These are phyloP conservation scores for Dinochytrium kinnereticum DNA, from an alignment of 371 early-diverging fungal genomes.

Conservation along the genomic window DNA sequence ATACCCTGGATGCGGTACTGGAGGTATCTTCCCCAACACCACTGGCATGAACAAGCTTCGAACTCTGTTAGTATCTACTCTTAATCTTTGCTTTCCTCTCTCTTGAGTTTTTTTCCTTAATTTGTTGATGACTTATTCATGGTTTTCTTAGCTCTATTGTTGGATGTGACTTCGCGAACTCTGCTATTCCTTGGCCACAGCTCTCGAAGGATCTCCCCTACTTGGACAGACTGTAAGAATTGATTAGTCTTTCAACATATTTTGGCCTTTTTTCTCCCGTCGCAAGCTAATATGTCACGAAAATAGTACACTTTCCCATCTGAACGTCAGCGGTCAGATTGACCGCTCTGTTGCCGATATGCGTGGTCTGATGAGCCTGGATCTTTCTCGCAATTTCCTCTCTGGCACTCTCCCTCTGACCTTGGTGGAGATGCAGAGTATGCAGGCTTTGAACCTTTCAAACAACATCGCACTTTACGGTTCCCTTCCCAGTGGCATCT, in stretches of 20 bases:
- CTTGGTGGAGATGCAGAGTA: background rate
- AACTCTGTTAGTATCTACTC: background rate
- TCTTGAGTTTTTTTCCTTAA: background rate
- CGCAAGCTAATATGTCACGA: background rate
- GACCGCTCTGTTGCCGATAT: background rate
- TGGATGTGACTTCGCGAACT: background rate
- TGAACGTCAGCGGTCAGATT: background rate
- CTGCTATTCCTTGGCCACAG: background rate
- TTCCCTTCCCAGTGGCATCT: background rate
- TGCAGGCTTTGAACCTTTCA: background rate
- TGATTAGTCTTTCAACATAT: background rate
- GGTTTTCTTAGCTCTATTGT: background rate
- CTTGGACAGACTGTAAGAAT: background rate
- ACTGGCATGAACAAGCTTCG: background rate
- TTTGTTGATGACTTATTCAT: background rate
- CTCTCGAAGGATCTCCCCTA: background rate
- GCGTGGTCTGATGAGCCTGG: background rate
- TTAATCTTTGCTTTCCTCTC: too few relatives aligned
- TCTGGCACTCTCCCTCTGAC: background rate
- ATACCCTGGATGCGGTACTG: constrained; percentile 4
- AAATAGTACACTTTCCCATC: background rate
- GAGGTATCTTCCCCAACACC: background rate
- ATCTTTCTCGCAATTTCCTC: background rate
- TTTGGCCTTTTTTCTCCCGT: background rate
- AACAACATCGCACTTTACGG: constrained; percentile 1